phyloP scores from a whole-genome alignment of 441 rosid species.

The Pelargonium fulgidum region DNA sequence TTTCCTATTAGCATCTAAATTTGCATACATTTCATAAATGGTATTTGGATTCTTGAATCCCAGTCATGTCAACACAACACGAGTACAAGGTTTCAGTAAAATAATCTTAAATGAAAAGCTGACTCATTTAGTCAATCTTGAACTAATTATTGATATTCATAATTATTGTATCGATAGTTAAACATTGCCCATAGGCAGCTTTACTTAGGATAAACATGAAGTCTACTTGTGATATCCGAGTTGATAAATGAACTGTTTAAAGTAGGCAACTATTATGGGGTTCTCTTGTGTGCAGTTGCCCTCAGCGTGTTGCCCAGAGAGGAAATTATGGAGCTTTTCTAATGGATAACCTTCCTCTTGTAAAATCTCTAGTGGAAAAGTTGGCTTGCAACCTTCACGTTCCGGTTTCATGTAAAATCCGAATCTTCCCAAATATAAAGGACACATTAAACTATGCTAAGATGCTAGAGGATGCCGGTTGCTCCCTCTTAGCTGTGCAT shows the following conservation, averaged over 20 bases:
- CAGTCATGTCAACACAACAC: too few relatives aligned
- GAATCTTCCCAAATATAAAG: constrained; percentile 60
- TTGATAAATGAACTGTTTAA: too few relatives aligned
- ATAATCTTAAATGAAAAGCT: too few relatives aligned
- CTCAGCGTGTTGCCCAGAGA: constrained; percentile 76
- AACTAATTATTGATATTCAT: too few relatives aligned
- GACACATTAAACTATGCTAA: constrained; percentile 71
- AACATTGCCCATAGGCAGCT: too few relatives aligned
- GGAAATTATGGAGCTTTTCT: constrained; percentile 86
- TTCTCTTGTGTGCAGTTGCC: constrained; percentile 47
- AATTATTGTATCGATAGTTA: too few relatives aligned
- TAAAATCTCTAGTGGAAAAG: constrained; percentile 69
- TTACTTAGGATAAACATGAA: too few relatives aligned
- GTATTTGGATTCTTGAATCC: background rate
- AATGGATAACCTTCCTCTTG: constrained; percentile 87
- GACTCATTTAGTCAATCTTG: too few relatives aligned
- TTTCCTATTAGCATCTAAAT: background rate
- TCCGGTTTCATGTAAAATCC: constrained; percentile 84
- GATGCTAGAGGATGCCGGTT: constrained; percentile 92
- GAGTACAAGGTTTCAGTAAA: too few relatives aligned
- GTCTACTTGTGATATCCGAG: too few relatives aligned
- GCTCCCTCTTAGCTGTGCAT: constrained; percentile 81
- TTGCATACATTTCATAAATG: background rate
- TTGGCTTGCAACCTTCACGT: constrained; percentile 52
- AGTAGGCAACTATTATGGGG: background rate